These are phyloP conservation scores for Imleria badia DNA, from an alignment of 768 basidiomycete species.

Conservation along the genomic window DNA sequence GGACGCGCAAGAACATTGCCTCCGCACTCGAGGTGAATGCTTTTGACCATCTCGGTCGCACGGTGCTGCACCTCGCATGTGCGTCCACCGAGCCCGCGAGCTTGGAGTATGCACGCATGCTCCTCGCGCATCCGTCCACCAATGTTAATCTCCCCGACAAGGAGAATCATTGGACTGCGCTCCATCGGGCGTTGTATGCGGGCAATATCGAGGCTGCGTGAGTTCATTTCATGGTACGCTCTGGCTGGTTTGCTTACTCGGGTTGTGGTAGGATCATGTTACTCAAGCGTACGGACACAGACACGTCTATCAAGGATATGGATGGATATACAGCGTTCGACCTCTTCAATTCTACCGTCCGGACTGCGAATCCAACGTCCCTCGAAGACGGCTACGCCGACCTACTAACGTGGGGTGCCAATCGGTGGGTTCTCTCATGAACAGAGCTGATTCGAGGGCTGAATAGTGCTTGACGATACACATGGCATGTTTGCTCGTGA, in stretches of 20 bases:
- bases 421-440: slow-evolving; percentile 48
- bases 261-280: slow-evolving; percentile 59
- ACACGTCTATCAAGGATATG: slow-evolving; percentile 69
- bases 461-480: background rate
- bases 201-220: slow-evolving; percentile 74
- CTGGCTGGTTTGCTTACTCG: slow-evolving; percentile 17
- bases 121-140: slow-evolving; percentile 73
- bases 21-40: slow-evolving; percentile 61
- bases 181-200: slow-evolving; percentile 83
- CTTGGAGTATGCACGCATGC: slow-evolving; percentile 72
- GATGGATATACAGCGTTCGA: slow-evolving; percentile 94
- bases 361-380: slow-evolving; percentile 60
- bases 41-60: slow-evolving; percentile 68
- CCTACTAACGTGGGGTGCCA: slow-evolving; percentile 86
- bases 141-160: slow-evolving; percentile 78
- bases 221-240: slow-evolving; percentile 20
- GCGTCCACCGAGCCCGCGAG: slow-evolving; percentile 56
- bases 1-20: slow-evolving; percentile 48
- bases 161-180: slow-evolving; percentile 89
- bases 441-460: background rate
- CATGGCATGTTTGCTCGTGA: no score
- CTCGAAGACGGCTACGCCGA: slow-evolving; percentile 45
- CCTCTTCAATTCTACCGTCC: slow-evolving; percentile 86
- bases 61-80: slow-evolving; percentile 82
- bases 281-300: slow-evolving; percentile 70